Conservation (phyloP, 768 basidiomycete genomes). For the Russula griseocarnosa region DNA sequence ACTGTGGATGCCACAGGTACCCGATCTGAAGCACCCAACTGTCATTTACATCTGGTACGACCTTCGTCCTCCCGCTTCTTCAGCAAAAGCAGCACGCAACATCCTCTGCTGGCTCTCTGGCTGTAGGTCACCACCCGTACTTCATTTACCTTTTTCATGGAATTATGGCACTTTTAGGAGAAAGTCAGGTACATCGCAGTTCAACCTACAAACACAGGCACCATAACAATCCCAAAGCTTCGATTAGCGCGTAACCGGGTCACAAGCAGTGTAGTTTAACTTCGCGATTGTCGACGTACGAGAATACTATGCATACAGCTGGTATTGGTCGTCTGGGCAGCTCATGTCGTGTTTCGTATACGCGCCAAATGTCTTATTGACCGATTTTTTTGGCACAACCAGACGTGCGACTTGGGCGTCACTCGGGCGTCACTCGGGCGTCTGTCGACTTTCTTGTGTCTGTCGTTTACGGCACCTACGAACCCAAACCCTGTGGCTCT, state of each 20-base stretch:
- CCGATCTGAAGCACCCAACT: background rate
- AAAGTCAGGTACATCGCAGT: slow-evolving; percentile 1
- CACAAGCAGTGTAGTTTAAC: too few relatives aligned
- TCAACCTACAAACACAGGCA: slow-evolving; percentile 20
- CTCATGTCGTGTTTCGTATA: too few relatives aligned
- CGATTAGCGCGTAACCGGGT: background rate
- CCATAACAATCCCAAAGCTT: slow-evolving; percentile 8
- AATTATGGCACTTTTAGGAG: background rate
- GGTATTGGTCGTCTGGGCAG: too few relatives aligned
- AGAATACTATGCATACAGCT: too few relatives aligned
- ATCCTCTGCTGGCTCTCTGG: background rate
- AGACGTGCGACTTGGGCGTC: too few relatives aligned
- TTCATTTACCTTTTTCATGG: background rate
- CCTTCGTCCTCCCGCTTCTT: background rate
- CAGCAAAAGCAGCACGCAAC: background rate
- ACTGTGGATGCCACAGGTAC: background rate
- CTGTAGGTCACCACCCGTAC: background rate
- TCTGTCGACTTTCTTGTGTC: too few relatives aligned
- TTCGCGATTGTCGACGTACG: too few relatives aligned
- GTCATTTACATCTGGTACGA: slow-evolving; percentile 14
- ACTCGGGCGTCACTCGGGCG: too few relatives aligned
- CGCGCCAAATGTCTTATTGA: too few relatives aligned
- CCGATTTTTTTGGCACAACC: too few relatives aligned
- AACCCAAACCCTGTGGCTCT: too few relatives aligned
- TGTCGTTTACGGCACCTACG: too few relatives aligned